Conservation (phyloP, 805 yeast species). For the Zygosaccharomyces pseudorouxii region DNA sequence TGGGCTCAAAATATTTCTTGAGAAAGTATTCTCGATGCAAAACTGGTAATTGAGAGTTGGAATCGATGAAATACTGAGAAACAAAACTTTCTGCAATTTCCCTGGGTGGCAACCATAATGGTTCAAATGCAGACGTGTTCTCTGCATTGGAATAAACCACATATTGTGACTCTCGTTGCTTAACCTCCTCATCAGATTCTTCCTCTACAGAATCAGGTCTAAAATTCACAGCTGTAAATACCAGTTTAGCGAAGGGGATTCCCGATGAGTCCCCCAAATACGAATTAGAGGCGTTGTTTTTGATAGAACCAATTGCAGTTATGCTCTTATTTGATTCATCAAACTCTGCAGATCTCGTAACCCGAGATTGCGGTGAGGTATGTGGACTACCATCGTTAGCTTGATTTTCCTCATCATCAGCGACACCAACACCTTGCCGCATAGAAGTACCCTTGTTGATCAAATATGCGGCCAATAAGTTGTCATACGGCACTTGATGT, state of each 20-base stretch:
- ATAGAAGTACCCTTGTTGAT: slow-evolving; percentile 26
- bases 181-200: slow-evolving; percentile 27
- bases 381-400: not conserved
- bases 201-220: slow-evolving; percentile 34
- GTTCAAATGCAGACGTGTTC: slow-evolving; percentile 20
- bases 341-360: slow-evolving; percentile 16
- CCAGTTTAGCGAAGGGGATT: slow-evolving; percentile 68
- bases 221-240: slow-evolving; percentile 72
- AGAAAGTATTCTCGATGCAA: slow-evolving; percentile 78
- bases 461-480: slow-evolving; percentile 26
- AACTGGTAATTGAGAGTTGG: slow-evolving; percentile 80
- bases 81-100: slow-evolving; percentile 62
- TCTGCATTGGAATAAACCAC: slow-evolving; percentile 21
- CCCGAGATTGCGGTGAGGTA: not conserved
- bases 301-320: slow-evolving; percentile 23
- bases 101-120: slow-evolving; percentile 55
- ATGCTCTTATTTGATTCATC: slow-evolving; percentile 24
- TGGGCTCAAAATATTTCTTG: slow-evolving; percentile 61
- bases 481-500: slow-evolving; percentile 22
- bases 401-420: not conserved
- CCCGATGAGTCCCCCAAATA: slow-evolving; percentile 53
- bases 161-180: slow-evolving; percentile 18
- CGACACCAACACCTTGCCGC: slow-evolving; percentile 15
- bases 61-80: slow-evolving; percentile 65
- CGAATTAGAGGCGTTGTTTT: slow-evolving; percentile 25